Evolutionary conservation across 768 basidiomycete species (phyloP), one percentile per base, ranked within the genome.

Genomic region (Pholiota molesta): DNA sequence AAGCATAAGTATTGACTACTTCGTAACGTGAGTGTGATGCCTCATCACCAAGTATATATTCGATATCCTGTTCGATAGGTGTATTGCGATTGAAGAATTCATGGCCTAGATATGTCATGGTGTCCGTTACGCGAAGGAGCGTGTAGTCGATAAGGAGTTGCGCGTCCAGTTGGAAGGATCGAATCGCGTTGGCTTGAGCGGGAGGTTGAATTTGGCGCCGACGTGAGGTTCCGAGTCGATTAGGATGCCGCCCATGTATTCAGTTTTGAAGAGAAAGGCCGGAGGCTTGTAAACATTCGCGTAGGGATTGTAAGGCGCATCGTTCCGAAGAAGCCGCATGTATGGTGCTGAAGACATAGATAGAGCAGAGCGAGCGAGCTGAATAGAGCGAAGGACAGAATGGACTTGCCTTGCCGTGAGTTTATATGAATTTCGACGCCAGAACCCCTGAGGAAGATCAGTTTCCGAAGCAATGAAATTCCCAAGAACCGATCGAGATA

Each of bases 401-500:
- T 40, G 35, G n/a, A 55, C 11, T 37, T 19, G 40, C 8, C n/a
- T 10, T 1, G 35, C 21, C 23, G 55, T 17, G 23, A 55, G 14
- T 23, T 11, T 28, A 55, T 21, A 55, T 55, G 55, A 21, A 17
- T 26, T 14, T 21, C 37, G 33, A 23, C 39, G 55, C 39, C 39
- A 40, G 39, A 40, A 21, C 29, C 29, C 29, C 39, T 40, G 21
- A 13, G 21, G 19, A 23, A 55, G 17, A 29, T 23, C 39, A 10
- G 11, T 14, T 42, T 11, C 55, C 23, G 55, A 26, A 7, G 39
- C 52, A 11, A 55, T 21, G 19, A 42, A 28, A 17, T 40, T 26
- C 26, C 57, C 62, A 63, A 28, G 9, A 76, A 60, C 23, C 62
- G 52, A 44, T 74, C 57, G 28, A 72, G 59, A 42, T 75, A 65